Evolutionary conservation across 2,329 filamentous ascomycete genomes (phyloP), one percentile per base, ranked within the genome.

Genomic region (Arthrocladium fulminans): DNA sequence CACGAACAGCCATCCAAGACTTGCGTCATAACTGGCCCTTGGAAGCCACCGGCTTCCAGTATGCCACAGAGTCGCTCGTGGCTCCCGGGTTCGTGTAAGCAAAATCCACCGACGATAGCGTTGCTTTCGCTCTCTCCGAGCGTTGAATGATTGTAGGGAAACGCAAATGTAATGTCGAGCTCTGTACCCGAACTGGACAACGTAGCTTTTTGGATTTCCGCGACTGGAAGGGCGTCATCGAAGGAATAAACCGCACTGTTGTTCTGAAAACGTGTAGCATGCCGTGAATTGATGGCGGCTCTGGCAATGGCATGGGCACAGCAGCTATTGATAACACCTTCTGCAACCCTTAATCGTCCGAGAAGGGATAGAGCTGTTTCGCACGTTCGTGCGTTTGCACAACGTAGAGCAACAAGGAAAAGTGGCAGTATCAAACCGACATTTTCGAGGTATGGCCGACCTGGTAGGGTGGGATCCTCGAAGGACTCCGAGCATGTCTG

Each of bases 391-490:
- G 27, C n/a, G 22, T 44, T 25, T 22, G 24, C 15, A 22, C 41
- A 44, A 10, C 15, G 41, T 32, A 44, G 25, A n/a, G 25, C 32
- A 17, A 44, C 41, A 7, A 44, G 12, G 19, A 44, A 44, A 15
- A 44, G 25, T 20, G 41, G 41, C 15, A 44, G 22, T 19, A 44
- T 44, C 3, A 44, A 20, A 12, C 41, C 41, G 41, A 32, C 27
- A 24, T 32, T 44, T n/a, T 32, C 41, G 3, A 30, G 25, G 24
- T 25, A 44, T 32, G 41, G 41, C 19, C 41, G 41, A 30, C 22
- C 41, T 20, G 25, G 12, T 32, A 32, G 19, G 13, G n/a, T 7
- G 2, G n/a, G 7, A 9, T 29, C 15, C 17, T 32, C 6, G 13
- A 29, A n/a, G 22, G 27, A 29, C 32, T 2, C n/a, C 17, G 41